These are phyloP conservation scores for Trametopsis cervina DNA, from an alignment of 768 basidiomycete species.

Conservation along the genomic window DNA sequence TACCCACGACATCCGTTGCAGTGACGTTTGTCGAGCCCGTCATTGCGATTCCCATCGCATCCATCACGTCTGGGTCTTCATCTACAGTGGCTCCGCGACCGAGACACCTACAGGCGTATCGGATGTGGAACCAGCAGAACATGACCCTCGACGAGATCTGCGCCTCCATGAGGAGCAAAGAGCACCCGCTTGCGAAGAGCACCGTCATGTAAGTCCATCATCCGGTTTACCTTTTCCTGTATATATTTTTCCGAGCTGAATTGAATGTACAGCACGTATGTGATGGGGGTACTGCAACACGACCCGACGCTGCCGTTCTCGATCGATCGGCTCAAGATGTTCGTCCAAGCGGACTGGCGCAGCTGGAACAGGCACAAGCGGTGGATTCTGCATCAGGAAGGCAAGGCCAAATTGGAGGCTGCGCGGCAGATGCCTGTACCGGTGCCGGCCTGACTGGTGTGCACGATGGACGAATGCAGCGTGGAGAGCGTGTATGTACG, in stretches of 20 bases:
- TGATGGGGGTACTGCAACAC: conserved; percentile 34
- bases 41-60: not conserved
- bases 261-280: no score
- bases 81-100: conserved; percentile 17
- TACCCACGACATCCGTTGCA: not conserved
- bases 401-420: not conserved
- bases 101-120: conserved; percentile 38
- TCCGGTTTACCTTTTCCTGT: not conserved
- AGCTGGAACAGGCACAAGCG: conserved; percentile 36
- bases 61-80: no score
- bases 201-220: conserved; percentile 38
- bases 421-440: no score
- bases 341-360: conserved; percentile 33
- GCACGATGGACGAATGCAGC: no score
- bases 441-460: no score
- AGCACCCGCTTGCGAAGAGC: conserved; percentile 36
- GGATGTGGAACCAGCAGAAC: conserved; percentile 33
- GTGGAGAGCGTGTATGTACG: no score
- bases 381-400: conserved; percentile 24
- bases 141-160: conserved; percentile 34
- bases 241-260: not conserved
- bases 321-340: conserved; percentile 25
- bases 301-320: conserved; percentile 32
- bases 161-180: conserved; percentile 26
- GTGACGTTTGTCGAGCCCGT: not conserved